Base-by-base conservation (phyloP, 768 basidiomycete species). In the Leccinellum luteum region DNA sequence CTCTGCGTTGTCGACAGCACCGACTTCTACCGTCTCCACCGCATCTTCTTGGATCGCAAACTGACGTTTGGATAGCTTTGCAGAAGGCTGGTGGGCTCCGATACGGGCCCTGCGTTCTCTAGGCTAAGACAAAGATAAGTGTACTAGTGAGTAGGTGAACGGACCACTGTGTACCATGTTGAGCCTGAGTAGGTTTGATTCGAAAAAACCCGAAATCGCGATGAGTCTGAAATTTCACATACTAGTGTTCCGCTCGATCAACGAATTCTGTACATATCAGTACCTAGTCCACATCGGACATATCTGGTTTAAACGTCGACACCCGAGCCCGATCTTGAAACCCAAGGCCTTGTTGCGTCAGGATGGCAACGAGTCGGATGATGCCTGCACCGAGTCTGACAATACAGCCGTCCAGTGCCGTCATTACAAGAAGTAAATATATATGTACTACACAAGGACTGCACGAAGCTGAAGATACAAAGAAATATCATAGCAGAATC, bases 51-150 rank as follows among this genome's bases (percentile, higher is more conserved):
- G 79, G 12, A 78, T 74, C 2, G 82, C 80, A 57, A 82, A 82
- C 50, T 74, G 71, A 48, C 81, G 79, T 57, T 79, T 82, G 38
- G 66, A 60, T 10, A 81, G 70, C 61, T 78, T 81, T 34, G 75
- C 83, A 15, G 86, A 82, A 32, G 79, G 75, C 44, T 78, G 75
- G 60, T 88, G 87, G 2, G 65, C 73, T n/a, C 67, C 67, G 15
- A 67, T 68, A 54, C 82, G 81, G 56, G 71, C 73, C 58, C 78
- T 77, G 52, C 72, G 71, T 63, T 72, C 72, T 51, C 59, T 72
- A 30, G 71, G 70, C 71, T 75, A 72, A 64, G 28, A 55, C 19
- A 27, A 38, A 38, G 21, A 44, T 72, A 38, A 70, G 66, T 30
- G 25, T 27, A 27, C 48, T 13, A 12, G 12, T 6, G 13, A 4